Evolutionary conservation across 805 yeast genomes (phyloP).

Genomic region (Pichia nakasei): DNA sequence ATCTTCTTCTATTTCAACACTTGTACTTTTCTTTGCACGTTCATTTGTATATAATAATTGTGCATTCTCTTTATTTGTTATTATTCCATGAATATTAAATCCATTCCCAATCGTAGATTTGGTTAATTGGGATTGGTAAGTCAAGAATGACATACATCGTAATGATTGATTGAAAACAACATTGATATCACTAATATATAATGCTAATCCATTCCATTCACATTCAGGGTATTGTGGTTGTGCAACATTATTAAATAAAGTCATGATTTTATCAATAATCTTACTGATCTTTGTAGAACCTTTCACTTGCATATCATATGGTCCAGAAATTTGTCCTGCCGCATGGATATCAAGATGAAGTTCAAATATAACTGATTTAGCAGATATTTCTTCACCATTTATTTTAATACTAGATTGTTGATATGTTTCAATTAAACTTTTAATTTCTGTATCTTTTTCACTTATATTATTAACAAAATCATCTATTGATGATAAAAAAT

Average conservation of each 20-base stretch:
- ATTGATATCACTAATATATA: slow-evolving; percentile 7
- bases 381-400: neutral
- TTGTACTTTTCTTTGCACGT: neutral
- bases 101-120: slow-evolving; percentile 9
- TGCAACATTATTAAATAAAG: slow-evolving; percentile 4
- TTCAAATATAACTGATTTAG: slow-evolving; percentile 6
- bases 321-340: slow-evolving; percentile 9
- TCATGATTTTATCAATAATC: slow-evolving; percentile 2
- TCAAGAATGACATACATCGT: slow-evolving; percentile 5
- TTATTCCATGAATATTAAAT: slow-evolving; percentile 12
- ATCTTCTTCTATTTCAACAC: neutral
- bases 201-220: neutral
- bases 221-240: slow-evolving; percentile 1
- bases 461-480: neutral
- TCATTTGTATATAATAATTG: neutral
- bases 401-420: slow-evolving; percentile 1
- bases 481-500: slow-evolving; percentile 1
- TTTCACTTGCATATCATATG: slow-evolving; percentile 9
- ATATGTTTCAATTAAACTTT: slow-evolving; percentile 13
- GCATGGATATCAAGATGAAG: slow-evolving; percentile 7
- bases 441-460: slow-evolving; percentile 10
- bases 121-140: slow-evolving; percentile 1
- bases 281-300: slow-evolving; percentile 8
- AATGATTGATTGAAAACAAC: slow-evolving; percentile 2
- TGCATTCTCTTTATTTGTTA: slow-evolving; percentile 11